These are phyloP conservation scores for Penicillium nordicum DNA, from an alignment of 2,329 filamentous ascomycete species.

Conservation along the genomic window DNA sequence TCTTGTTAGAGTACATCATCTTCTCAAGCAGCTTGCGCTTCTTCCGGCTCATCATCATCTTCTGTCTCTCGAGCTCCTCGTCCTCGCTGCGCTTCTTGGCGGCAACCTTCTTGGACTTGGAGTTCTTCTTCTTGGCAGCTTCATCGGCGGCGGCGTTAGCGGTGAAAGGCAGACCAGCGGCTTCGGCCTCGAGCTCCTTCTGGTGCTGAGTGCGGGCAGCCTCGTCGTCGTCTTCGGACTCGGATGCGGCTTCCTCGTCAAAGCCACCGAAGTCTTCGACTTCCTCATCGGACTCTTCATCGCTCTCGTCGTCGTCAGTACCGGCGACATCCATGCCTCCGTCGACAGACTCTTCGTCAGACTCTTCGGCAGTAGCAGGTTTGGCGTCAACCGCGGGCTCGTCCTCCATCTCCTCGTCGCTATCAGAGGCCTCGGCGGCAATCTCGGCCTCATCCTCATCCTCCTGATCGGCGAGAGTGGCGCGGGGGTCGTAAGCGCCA, in stretches of 20 bases:
- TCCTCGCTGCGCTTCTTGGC: conserved; percentile 65
- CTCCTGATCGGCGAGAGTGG: conserved; percentile 82
- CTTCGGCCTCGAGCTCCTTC: conserved; percentile 87
- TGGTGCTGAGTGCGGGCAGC: conserved; percentile 69
- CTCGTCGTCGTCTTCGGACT: conserved; percentile 58
- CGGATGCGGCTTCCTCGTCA: conserved; percentile 47
- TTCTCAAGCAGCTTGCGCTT: conserved; percentile 97
- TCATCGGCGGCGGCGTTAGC: conserved; percentile 52
- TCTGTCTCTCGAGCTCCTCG: conserved; percentile 86
- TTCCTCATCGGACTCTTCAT: conserved; percentile 45
- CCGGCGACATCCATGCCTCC: conserved; percentile 50
- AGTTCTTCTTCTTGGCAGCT: conserved; percentile 65
- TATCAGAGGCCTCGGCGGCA: conserved; percentile 57
- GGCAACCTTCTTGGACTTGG: conserved; percentile 66
- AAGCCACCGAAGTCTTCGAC: conserved; percentile 51
- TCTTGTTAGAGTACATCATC: conserved; percentile 93
- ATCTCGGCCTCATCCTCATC: conserved; percentile 78
- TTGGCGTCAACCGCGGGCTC: conserved; percentile 23
- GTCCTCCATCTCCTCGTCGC: conserved; percentile 41
- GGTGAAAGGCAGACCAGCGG: conserved; percentile 61
- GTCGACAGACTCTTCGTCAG: conserved; percentile 46
- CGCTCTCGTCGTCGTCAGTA: conserved; percentile 45
- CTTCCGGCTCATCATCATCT: conserved; percentile 98
- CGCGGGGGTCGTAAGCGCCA: conserved; percentile 87
- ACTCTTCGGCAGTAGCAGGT: conserved; percentile 27